These are phyloP conservation scores for Nothopassalora personata DNA, from an alignment of 2,329 filamentous ascomycete species.

Conservation along the genomic window DNA sequence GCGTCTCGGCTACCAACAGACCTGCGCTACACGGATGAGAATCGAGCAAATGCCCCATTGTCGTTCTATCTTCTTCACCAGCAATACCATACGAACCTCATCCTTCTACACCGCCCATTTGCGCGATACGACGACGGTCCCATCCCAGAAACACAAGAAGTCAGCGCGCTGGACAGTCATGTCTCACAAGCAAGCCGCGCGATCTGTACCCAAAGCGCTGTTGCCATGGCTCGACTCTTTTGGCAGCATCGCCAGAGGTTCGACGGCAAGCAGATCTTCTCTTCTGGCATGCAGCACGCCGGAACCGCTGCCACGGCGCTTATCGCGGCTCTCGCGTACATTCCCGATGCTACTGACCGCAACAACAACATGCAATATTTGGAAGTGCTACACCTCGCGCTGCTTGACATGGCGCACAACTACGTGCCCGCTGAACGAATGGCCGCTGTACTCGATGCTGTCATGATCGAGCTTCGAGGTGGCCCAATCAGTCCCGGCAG, in stretches of 20 bases:
- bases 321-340: slow-evolving; percentile 24
- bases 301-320: slow-evolving; percentile 24
- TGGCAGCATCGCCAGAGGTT: slow-evolving; percentile 25
- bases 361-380: slow-evolving; percentile 25
- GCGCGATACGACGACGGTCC: slow-evolving; percentile 21
- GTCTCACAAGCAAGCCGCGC: slow-evolving; percentile 23
- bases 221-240: slow-evolving; percentile 22
- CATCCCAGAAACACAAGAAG: slow-evolving; percentile 13
- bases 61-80: slow-evolving; percentile 26
- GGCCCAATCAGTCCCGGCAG: slow-evolving; percentile 21
- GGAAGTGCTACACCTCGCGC: slow-evolving; percentile 22
- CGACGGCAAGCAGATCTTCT: slow-evolving; percentile 24
- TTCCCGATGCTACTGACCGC: slow-evolving; percentile 20
- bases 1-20: slow-evolving; percentile 18
- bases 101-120: slow-evolving; percentile 24
- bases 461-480: slow-evolving; percentile 22
- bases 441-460: slow-evolving; percentile 22
- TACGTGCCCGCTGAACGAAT: slow-evolving; percentile 24
- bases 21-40: slow-evolving; percentile 25
- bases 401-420: slow-evolving; percentile 23
- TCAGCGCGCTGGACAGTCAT: slow-evolving; percentile 23
- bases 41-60: slow-evolving; percentile 18
- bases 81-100: slow-evolving; percentile 24
- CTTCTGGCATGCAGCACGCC: slow-evolving; percentile 25
- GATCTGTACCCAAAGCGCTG: slow-evolving; percentile 25